phyloP scores from a whole-genome alignment of 345 rosid genomes.

The Erodium maritimum region DNA sequence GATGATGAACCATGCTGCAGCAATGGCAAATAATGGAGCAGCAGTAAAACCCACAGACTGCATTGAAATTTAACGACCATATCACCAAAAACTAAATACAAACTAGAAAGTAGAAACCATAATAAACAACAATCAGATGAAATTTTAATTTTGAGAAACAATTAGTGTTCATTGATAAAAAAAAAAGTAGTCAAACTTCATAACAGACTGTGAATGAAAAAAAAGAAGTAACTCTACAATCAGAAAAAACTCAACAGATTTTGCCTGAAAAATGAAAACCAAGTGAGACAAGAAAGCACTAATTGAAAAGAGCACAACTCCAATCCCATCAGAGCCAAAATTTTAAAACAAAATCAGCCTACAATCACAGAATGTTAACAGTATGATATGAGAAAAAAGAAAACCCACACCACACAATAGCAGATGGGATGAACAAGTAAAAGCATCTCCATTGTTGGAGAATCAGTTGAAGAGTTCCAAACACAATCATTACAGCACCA shows the following conservation, averaged over 20 bases:
- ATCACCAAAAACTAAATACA: not conserved
- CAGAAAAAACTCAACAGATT: too few species aligned
- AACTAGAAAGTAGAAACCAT: not conserved
- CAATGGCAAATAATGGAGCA: conserved; percentile 52
- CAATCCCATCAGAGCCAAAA: not conserved
- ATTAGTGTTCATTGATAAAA: not conserved
- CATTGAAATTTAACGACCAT: conserved; percentile 11
- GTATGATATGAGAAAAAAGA: not conserved
- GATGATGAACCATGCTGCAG: conserved; percentile 58
- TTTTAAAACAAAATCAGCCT: not conserved
- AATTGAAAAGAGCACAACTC: too few species aligned
- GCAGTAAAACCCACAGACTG: conserved; percentile 81
- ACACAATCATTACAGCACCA: not conserved
- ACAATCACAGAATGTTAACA: not conserved
- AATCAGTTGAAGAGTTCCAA: not conserved
- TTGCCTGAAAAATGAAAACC: too few species aligned
- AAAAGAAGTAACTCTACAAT: too few species aligned
- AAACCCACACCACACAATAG: not conserved
- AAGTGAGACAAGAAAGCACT: too few species aligned
- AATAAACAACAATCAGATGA: not conserved
- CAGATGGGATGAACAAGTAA: not conserved
- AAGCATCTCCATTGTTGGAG: not conserved
- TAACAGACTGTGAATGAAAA: too few species aligned
- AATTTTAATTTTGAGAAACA: not conserved
- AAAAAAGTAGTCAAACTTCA: not conserved